phyloP scores from a whole-genome alignment of 179 eudicot species.

The Drosera spatulata region DNA sequence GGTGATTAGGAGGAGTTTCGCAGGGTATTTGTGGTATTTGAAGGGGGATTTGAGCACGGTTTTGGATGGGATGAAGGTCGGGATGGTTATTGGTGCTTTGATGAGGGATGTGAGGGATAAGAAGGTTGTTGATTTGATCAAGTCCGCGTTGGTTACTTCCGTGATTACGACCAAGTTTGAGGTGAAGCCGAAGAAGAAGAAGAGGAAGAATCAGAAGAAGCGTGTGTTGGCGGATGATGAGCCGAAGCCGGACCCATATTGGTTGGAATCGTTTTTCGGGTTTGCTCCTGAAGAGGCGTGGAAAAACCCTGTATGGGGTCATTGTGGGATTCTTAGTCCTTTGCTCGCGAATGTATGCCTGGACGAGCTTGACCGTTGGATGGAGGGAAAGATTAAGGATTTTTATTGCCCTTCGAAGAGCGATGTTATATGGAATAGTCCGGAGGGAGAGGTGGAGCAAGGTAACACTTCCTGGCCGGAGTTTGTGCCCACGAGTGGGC shows the following conservation, averaged over 20 bases:
- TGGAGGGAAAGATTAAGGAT: conserved; percentile 81
- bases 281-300: conserved; percentile 95
- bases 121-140: conserved; percentile 82
- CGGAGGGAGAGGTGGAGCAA: conserved; percentile 83
- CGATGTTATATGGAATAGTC: conserved; percentile 84
- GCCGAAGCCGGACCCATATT: conserved; percentile 92
- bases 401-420: conserved; percentile 72
- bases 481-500: conserved; percentile 96
- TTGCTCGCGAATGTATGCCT: conserved; percentile 66
- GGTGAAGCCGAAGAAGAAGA: conserved; percentile 54
- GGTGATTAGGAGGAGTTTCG: conserved; percentile 79
- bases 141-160: conserved; percentile 66
- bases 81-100: conserved; percentile 64
- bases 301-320: conserved; percentile 84
- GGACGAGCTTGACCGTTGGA: conserved; percentile 86
- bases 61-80: conserved; percentile 87
- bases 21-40: conserved; percentile 94
- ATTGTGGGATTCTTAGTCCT: conserved; percentile 89
- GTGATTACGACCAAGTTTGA: conserved; percentile 50
- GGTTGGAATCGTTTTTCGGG: conserved; percentile 84
- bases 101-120: conserved; percentile 93
- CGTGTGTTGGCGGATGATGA: conserved; percentile 90
- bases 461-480: conserved; percentile 99
- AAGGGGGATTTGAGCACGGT: conserved; percentile 88
- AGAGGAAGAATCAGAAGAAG: conserved; percentile 91